These are phyloP conservation scores for Fraxinus cuspidata DNA, from an alignment of 257 asterid species.

Conservation along the genomic window DNA sequence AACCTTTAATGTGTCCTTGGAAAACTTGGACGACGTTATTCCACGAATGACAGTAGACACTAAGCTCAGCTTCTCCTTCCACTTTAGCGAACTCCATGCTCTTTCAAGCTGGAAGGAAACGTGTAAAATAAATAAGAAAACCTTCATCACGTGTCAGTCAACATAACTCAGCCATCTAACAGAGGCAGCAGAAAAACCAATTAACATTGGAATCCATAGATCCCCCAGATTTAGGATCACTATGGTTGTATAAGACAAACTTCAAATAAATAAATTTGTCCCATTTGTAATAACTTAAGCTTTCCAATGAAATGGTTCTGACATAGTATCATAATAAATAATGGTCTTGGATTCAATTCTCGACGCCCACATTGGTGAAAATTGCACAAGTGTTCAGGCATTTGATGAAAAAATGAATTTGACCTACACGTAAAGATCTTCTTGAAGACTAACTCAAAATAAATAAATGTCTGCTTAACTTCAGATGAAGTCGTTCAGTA, in stretches of 20 bases:
- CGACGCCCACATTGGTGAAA: too few relatives aligned
- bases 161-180: slow-evolving; percentile 11
- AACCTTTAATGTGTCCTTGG: slow-evolving; percentile 56
- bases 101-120: slow-evolving; percentile 69
- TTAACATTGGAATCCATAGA: background rate
- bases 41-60: slow-evolving; percentile 59
- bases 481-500: background rate
- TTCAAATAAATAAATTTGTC: background rate
- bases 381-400: background rate
- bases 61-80: slow-evolving; percentile 77
- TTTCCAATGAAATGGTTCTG: background rate
- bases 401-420: background rate
- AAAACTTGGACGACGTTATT: slow-evolving; percentile 57
- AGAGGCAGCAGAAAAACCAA: slow-evolving; percentile 10
- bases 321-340: background rate
- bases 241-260: background rate
- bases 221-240: slow-evolving; percentile 1
- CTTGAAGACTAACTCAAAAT: background rate
- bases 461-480: background rate
- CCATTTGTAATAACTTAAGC: background rate
- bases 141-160: slow-evolving; percentile 9
- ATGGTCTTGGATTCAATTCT: too few relatives aligned
- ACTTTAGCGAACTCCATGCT: slow-evolving; percentile 79
- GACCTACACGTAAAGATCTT: background rate
- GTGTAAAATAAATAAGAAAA: background rate